Conservation (phyloP, 1,139 yeast genomes). For the Hemisphaericaspora xylanilytica region DNA sequence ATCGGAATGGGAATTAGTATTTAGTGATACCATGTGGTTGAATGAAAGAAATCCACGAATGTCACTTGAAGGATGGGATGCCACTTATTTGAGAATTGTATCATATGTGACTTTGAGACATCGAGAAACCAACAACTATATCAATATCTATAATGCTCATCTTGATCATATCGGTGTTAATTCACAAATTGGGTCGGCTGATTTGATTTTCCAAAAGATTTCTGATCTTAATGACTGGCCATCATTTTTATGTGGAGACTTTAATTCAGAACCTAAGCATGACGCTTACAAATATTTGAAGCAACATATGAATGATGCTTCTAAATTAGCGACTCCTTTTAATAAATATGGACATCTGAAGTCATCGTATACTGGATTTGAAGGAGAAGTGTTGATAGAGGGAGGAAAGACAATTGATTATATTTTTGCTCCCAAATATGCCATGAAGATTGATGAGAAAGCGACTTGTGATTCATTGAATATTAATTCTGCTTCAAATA, state of each 20-base stretch:
- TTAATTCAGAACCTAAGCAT: conserved; percentile 53
- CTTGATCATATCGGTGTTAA: conserved; percentile 52
- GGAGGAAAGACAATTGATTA: conserved; percentile 49
- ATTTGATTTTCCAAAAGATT: conserved; percentile 42
- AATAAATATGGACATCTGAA: conserved; percentile 42
- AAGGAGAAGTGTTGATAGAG: conserved; percentile 27
- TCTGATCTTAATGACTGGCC: conserved; percentile 36
- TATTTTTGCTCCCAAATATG: conserved; percentile 41
- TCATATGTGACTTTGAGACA: conserved; percentile 44
- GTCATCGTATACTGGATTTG: conserved; percentile 53
- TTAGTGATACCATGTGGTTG: conserved; percentile 35
- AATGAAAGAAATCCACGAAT: conserved; percentile 27
- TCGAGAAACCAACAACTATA: conserved; percentile 22
- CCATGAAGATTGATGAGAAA: conserved; percentile 22
- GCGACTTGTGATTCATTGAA: conserved; percentile 17
- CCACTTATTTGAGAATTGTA: conserved; percentile 46
- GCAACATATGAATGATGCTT: conserved; percentile 30
- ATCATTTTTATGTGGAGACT: conserved; percentile 47
- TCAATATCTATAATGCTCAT: conserved; percentile 56
- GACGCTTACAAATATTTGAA: conserved; percentile 44
- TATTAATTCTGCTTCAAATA: conserved; percentile 10
- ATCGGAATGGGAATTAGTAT: conserved; percentile 32
- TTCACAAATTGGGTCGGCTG: conserved; percentile 49
- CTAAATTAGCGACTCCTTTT: conserved; percentile 23
- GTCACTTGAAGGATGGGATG: conserved; percentile 53